phyloP scores from a whole-genome alignment of 2,329 filamentous ascomycete species.

The Fusarium tanahbumbuense region DNA sequence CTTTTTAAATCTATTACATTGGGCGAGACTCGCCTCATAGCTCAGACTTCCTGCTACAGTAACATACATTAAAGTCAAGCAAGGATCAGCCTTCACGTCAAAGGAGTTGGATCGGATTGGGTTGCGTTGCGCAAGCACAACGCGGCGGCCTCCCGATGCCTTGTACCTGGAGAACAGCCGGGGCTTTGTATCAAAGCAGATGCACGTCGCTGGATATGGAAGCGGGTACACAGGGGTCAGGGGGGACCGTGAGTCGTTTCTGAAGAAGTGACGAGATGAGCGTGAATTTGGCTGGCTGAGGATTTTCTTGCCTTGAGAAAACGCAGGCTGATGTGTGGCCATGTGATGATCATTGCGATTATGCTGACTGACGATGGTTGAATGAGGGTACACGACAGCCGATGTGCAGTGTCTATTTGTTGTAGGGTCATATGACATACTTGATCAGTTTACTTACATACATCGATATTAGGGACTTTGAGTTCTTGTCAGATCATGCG shows the following conservation, averaged over 20 bases:
- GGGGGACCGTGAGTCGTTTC: constrained; percentile 30
- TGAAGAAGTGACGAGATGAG: constrained; percentile 30
- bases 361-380: constrained; percentile 2
- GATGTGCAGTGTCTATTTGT: background rate
- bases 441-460: background rate
- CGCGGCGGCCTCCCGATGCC: constrained; percentile 29
- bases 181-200: constrained; percentile 30
- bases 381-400: constrained; percentile 1
- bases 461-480: background rate
- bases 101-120: background rate
- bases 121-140: constrained; percentile 22
- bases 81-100: constrained; percentile 6
- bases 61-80: background rate
- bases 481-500: constrained; percentile 28
- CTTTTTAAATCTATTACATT: constrained; percentile 10
- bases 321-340: constrained; percentile 6
- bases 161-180: constrained; percentile 35
- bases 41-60: constrained; percentile 2
- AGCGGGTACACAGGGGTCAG: constrained; percentile 40
- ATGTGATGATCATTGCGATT: constrained; percentile 12
- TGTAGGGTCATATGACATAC: constrained; percentile 2
- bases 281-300: constrained; percentile 17
- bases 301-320: background rate
- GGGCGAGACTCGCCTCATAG: constrained; percentile 1
- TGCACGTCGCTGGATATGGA: constrained; percentile 47